phyloP scores from a whole-genome alignment of 768 basidiomycete species.

The Termitomyces sp. region DNA sequence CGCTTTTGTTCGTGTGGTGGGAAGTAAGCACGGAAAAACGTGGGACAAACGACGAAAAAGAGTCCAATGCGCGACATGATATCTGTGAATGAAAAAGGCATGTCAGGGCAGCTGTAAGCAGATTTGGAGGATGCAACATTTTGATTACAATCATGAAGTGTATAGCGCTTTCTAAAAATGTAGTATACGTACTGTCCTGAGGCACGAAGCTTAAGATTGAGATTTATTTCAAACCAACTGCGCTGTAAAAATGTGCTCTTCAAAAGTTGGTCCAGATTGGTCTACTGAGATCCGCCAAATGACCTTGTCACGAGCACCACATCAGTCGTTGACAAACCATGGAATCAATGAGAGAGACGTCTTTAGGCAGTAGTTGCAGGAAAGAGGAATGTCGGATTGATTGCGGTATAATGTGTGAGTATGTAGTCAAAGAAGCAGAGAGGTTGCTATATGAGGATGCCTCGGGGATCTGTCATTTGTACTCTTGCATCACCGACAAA shows the following conservation, averaged over 20 bases:
- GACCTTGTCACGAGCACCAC: not conserved
- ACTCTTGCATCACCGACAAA: not conserved
- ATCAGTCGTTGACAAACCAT: not conserved
- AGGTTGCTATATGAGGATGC: not conserved
- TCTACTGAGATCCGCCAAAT: not conserved
- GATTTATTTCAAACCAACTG: not conserved
- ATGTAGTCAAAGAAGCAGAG: not conserved
- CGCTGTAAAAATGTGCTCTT: not conserved
- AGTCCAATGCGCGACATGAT: not conserved
- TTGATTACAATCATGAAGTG: not conserved
- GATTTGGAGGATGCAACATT: not conserved
- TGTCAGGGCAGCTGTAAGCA: not conserved
- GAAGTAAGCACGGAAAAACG: conserved; percentile 5
- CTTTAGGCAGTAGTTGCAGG: not conserved
- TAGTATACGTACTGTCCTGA: not conserved
- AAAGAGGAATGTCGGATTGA: conserved; percentile 8
- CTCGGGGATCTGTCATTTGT: conserved; percentile 2
- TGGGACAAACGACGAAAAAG: not conserved
- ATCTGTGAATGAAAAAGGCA: not conserved
- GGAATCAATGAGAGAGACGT: not conserved
- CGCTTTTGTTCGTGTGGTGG: not conserved
- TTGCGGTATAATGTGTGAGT: conserved; percentile 2
- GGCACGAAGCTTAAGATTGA: not conserved
- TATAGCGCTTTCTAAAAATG: not conserved
- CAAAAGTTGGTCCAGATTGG: not conserved